These are phyloP conservation scores for Allium sativum DNA, from an alignment of 106 monocot genomes.

Conservation along the genomic window DNA sequence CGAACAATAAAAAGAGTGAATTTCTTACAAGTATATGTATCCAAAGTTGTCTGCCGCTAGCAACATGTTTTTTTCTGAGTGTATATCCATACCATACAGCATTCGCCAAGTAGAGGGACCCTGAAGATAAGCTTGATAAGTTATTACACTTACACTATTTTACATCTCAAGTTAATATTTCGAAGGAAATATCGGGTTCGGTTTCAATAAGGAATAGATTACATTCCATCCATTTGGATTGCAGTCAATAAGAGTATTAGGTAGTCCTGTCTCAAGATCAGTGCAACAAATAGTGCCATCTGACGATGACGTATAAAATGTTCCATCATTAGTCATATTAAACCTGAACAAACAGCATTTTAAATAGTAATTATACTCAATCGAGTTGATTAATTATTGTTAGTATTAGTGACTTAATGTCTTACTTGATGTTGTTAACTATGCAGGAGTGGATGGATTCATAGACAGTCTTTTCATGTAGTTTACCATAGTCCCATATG, in stretches of 20 bases:
- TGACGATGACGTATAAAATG: constrained; percentile 72
- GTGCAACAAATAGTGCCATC: constrained; percentile 81
- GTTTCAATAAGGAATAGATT: constrained; percentile 12
- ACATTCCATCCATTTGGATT: constrained; percentile 96
- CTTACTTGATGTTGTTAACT: constrained; percentile 92
- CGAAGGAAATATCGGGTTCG: too few species aligned
- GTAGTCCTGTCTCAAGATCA: constrained; percentile 71
- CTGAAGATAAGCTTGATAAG: constrained; percentile 17
- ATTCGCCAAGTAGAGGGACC: constrained; percentile 75
- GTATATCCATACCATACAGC: constrained; percentile 88
- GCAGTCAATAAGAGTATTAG: constrained; percentile 51
- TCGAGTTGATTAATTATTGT: too few species aligned
- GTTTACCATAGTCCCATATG: constrained; percentile 74
- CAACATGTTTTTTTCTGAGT: constrained; percentile 61
- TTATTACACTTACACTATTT: too few species aligned
- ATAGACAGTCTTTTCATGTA: constrained; percentile 78
- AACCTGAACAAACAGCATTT: constrained; percentile 43
- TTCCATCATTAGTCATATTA: constrained; percentile 41
- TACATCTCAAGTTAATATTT: too few species aligned
- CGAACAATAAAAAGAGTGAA: background rate
- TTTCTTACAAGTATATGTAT: constrained; percentile 74
- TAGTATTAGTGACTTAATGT: background rate
- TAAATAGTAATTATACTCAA: background rate
- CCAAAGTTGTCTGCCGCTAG: constrained; percentile 85
- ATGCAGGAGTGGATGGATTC: constrained; percentile 74